Conservation (phyloP, 148 eudicot species). For the Euryodendron excelsum region DNA sequence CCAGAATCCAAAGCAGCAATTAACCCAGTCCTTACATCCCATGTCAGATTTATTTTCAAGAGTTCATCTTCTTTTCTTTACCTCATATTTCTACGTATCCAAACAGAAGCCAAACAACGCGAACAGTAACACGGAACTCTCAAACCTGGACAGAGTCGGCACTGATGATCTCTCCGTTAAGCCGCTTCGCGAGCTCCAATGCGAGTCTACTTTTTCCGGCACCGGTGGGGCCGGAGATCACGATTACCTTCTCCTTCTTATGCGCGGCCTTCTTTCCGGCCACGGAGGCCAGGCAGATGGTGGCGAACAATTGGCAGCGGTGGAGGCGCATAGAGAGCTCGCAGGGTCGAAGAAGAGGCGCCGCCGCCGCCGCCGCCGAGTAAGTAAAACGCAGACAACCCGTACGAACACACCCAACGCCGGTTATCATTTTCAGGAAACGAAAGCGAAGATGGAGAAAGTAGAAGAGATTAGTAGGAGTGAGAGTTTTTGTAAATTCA, state of each 20-base stretch:
- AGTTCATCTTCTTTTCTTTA: too few species aligned
- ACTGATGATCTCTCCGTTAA: slow-evolving; percentile 91
- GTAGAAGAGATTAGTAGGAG: too few species aligned
- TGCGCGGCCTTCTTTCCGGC: background rate
- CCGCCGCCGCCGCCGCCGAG: slow-evolving; percentile 16
- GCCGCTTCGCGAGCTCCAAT: slow-evolving; percentile 76
- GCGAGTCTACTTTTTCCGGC: slow-evolving; percentile 88
- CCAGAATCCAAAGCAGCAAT: too few species aligned
- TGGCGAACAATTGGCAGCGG: slow-evolving; percentile 34
- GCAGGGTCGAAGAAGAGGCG: slow-evolving; percentile 16
- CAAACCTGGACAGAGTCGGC: slow-evolving; percentile 96
- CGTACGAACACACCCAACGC: slow-evolving; percentile 15
- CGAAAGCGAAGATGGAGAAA: background rate
- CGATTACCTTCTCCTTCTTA: slow-evolving; percentile 62
- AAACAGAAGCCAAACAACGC: background rate
- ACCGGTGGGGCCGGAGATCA: slow-evolving; percentile 94
- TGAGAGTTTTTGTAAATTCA: too few species aligned
- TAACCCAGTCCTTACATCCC: background rate
- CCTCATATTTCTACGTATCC: background rate
- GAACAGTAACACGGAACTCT: too few species aligned
- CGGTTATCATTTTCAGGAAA: slow-evolving; percentile 22
- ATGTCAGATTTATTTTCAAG: too few species aligned
- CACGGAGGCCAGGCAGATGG: slow-evolving; percentile 30
- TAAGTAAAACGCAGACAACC: slow-evolving; percentile 27
- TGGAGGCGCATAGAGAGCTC: slow-evolving; percentile 10